Conservation (phyloP, 2,329 filamentous ascomycete genomes). For the Xylaria digitata region DNA sequence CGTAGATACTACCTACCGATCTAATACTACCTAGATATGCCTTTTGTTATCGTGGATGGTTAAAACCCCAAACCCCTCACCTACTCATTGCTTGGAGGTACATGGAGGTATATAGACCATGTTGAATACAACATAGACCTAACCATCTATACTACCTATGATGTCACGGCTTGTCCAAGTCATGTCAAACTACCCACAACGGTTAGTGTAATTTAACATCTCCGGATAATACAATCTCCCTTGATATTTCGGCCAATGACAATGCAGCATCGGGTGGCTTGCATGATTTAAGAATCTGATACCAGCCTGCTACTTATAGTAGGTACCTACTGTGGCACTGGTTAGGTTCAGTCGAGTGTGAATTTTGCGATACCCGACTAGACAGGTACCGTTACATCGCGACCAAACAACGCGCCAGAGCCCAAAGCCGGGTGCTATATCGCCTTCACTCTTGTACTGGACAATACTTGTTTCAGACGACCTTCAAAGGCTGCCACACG, state of each 20-base stretch:
- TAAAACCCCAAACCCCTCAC: no score
- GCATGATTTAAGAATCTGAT: slow-evolving; percentile 32
- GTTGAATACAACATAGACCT: no score
- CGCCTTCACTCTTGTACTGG: background rate
- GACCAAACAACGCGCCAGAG: slow-evolving; percentile 34
- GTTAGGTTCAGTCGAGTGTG: background rate
- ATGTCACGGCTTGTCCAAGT: slow-evolving; percentile 24
- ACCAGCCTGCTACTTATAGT: background rate
- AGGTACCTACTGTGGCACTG: background rate
- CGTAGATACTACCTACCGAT: no score
- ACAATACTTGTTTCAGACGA: background rate
- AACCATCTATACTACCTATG: slow-evolving; percentile 10
- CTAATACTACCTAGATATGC: no score
- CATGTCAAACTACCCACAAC: slow-evolving; percentile 3
- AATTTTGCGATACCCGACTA: slow-evolving; percentile 30
- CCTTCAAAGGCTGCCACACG: background rate
- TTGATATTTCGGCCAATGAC: slow-evolving; percentile 24
- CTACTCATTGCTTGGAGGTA: no score
- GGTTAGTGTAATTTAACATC: slow-evolving; percentile 12
- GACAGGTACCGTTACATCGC: slow-evolving; percentile 27
- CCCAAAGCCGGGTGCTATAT: slow-evolving; percentile 21
- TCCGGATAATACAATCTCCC: slow-evolving; percentile 39
- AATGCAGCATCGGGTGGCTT: slow-evolving; percentile 11
- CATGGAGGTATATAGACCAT: no score
- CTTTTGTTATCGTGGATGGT: no score